These are phyloP conservation scores for Alternaria arborescens DNA, from an alignment of 2,329 filamentous ascomycete genomes.

Conservation along the genomic window DNA sequence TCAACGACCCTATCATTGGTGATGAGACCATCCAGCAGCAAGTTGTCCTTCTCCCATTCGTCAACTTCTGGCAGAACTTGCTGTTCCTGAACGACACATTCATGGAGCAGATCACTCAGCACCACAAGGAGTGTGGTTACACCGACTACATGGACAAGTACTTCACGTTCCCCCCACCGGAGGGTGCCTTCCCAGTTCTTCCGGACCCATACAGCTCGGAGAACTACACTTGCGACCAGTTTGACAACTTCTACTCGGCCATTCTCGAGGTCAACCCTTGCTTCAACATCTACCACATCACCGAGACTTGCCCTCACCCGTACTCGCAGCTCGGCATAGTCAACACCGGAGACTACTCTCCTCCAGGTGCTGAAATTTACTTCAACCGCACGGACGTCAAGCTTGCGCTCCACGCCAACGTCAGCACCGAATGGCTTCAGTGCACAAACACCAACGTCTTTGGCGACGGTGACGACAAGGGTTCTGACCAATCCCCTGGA, in stretches of 20 bases:
- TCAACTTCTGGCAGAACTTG: constrained; percentile 53
- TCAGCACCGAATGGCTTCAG: constrained; percentile 54
- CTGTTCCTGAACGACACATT: constrained; percentile 56
- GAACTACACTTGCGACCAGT: constrained; percentile 50
- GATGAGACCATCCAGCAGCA: constrained; percentile 52
- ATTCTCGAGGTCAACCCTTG: constrained; percentile 58
- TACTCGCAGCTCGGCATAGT: constrained; percentile 51
- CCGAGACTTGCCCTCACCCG: constrained; percentile 56
- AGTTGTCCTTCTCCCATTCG: constrained; percentile 47
- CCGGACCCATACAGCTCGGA: constrained; percentile 32
- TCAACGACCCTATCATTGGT: constrained; percentile 59
- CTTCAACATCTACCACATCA: constrained; percentile 61
- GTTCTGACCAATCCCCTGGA: constrained; percentile 48
- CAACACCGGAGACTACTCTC: constrained; percentile 50
- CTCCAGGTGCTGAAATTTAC: constrained; percentile 54
- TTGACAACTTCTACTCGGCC: constrained; percentile 51
- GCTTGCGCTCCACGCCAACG: constrained; percentile 58
- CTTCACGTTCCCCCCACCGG: constrained; percentile 53
- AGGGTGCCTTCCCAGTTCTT: constrained; percentile 44
- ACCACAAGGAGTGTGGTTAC: constrained; percentile 41
- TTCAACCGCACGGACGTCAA: constrained; percentile 64
- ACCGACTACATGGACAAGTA: constrained; percentile 36
- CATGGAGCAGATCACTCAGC: constrained; percentile 45
- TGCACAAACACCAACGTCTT: constrained; percentile 56
- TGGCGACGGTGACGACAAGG: constrained; percentile 39